Evolutionary conservation across 768 basidiomycete species (phyloP), one percentile per base, ranked within the genome.

Genomic region (Tulasnella sp.): DNA sequence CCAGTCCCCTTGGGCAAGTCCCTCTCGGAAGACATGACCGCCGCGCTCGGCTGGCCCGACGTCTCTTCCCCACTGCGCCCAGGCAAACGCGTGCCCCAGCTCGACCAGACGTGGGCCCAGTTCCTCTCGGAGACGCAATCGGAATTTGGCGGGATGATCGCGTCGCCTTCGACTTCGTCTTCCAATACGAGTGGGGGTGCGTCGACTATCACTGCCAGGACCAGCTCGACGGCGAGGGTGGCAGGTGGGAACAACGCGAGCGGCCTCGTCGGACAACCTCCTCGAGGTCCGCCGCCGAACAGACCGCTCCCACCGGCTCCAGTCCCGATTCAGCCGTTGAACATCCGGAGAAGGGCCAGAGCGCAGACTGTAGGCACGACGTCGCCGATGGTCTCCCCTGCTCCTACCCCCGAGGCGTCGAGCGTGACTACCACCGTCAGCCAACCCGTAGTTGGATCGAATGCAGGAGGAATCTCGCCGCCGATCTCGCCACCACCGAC

Each of bases 121-220:
- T 79, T 79, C 70, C 73, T 79, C 57, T 32, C 76, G n/a, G 79
- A 79, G 35, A 70, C 75, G 44, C 57, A 79, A 46, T 48, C 46
- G 46, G 79, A 79, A 20, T 75, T 77, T 35, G 29, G 26, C 26
- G n/a, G 70, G 44, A 79, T 37, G 5, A 26, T 78, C 26, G 37
- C 40, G 2, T 26, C 51, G 13, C 26, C 35, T 70, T 79, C 37
- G 69, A 40, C 26, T 69, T 61, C 11, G 40, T 40, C 70, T 10
- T n/a, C n/a, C n/a, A n/a, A n/a, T n/a, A n/a, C n/a, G 40, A 5
- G 16, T 48, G 18, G 11, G 11, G 40, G 40, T 40, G 46, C 46
- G 32, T 67, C 75, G 2, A 77, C 75, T 0, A 69, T 77, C 37
- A 37, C 35, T 20, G 32, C 26, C 2, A 18, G 37, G 9, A 35